Conservation (phyloP, 805 yeast species). For the Tetrapisispora fleetii region DNA sequence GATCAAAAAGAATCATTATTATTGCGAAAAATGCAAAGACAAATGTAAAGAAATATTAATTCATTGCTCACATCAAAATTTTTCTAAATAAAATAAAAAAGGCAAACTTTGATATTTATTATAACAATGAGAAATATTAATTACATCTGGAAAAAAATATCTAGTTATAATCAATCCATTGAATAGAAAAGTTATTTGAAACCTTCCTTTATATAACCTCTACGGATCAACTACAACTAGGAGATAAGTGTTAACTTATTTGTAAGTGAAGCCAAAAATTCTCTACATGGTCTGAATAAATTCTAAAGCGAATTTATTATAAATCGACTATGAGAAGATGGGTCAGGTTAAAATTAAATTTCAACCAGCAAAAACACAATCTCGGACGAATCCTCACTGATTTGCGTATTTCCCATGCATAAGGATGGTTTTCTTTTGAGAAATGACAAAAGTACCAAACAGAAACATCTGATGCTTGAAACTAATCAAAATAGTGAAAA, state of each 20-base stretch:
- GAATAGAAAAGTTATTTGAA: not conserved
- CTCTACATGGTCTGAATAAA: conserved; percentile 39
- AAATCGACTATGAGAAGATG: conserved; percentile 44
- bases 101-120: not conserved
- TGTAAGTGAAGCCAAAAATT: conserved; percentile 52
- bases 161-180: too few species aligned
- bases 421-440: conserved; percentile 54
- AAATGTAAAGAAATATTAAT: too few species aligned
- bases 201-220: not conserved
- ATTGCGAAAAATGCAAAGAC: too few species aligned
- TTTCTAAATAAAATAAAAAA: too few species aligned
- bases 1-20: too few species aligned
- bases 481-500: too few species aligned
- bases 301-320: conserved; percentile 37
- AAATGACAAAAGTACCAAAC: too few species aligned
- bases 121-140: not conserved
- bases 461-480: too few species aligned
- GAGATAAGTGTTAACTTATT: not conserved
- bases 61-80: too few species aligned
- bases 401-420: conserved; percentile 99
- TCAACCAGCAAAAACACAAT: conserved; percentile 99
- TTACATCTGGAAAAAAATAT: not conserved
- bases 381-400: conserved; percentile 99
- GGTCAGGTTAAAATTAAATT: conserved; percentile 89
- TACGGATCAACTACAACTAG: not conserved